Base-by-base conservation (phyloP, 1,139 yeast species). In the Candida sp. region DNA sequence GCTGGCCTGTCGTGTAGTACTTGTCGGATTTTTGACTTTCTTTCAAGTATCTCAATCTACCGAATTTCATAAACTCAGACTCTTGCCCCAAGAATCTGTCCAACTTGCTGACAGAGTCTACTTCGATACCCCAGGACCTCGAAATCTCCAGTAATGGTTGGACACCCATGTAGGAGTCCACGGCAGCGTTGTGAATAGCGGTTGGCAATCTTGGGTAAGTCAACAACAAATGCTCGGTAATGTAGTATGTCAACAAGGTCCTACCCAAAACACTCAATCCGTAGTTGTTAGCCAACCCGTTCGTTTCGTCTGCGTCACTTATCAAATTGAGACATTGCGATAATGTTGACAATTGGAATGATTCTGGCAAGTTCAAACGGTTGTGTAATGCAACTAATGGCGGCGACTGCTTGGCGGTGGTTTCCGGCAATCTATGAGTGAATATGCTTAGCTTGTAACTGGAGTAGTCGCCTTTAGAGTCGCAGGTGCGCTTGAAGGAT, bases 121-220 rank as follows among this genome's bases (percentile, higher is more conserved):
- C 77, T 69, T 90, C 94, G 49, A 94, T 86, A 69, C 99, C 99
- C 98, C 98, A 94, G 32, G 73, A 63, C 61, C 75, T 78, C 31
- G 93, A 97, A 39, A 92, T 73, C 46, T 79, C 80, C 42, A 82
- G 73, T 54, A 94, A 75, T 0, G 92, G 78, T 12, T 77, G 78
- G 40, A 83, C 80, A 2, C 94, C 90, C 68, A 87, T 78, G 64
- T 84, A 88, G 5, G 96, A 78, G 58, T 88, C 86, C 5, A 89
- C 84, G 1, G 96, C 92, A 30, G 85, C 81, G 60, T 86, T 84
- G 55, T 91, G 82, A 28, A 93, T 86, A 9, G 85, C 80, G 60
- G 88, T 81, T 31, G 99, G 98, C 54, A 96, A 78, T 65, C 99
- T 83, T 46, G 99, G 99, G 67, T 91, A 91, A 58, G 81, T 83